Evolutionary conservation across 208 protist species (phyloP), one percentile per base, ranked within the genome.

Genomic region (Leishmania braziliensis): DNA sequence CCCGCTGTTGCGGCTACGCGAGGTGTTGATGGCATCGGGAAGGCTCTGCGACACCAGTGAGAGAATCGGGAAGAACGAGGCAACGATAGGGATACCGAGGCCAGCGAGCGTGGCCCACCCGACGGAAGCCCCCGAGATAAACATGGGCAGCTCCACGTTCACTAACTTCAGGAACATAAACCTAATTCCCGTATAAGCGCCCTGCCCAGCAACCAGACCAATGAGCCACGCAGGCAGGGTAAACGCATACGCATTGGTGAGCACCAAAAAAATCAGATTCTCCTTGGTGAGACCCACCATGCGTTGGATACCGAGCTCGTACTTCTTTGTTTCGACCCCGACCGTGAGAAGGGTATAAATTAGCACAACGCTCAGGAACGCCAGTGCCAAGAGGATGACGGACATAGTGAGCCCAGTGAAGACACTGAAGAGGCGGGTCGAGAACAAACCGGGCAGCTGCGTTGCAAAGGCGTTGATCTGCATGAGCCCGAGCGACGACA

Each of bases 301-400:
- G 75, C 98, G 90, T 70, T 98, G 85, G 48, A 99, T 93, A 72
- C 96, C 98, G 29, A 98, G 86, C 80, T 99, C 97, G 88, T 99
- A 99, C n/a, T 91, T 97, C 63, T 96, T 87, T 36, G 92, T 98
- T 43, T 99, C 97, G 5, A 99, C 86, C 68, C 88, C 92, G 29
- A 99, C 91, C 77, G 95, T 98, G 20, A 99, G 89, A 43, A 99
- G 81, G 8, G 95, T 98, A 89, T 99, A 98, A 74, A 99, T 98
- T 33, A 99, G 91, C 53, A 99, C 63, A 54, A 98, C 87, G 70
- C 93, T 97, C 5, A 99, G 84, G 63, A 93, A 86, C 10, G 89
- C 74, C 23, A 99, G 83, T 39, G 97, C 91, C 23, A 93, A 56
- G 9, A 99, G 87, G 75, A 99, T 93, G 10, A 99, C 56, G 71